Percentiles rank a stretch among this genome's conserved stretches.
phyloP scores from a whole-genome alignment of 1,139 yeast species.

The Spathaspora sp. region DNA sequence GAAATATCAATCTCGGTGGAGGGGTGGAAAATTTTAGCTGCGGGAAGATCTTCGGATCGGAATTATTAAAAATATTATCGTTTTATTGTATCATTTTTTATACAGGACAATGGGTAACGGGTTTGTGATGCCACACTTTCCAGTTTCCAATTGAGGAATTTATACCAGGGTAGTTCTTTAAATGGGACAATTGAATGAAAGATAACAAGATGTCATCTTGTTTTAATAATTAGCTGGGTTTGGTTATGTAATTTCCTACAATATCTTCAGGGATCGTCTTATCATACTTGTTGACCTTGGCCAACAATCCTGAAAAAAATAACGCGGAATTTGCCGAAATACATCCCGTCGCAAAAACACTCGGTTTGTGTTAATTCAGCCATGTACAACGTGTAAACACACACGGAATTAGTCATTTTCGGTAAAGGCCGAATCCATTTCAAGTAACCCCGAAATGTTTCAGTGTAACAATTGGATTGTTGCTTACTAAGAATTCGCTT shows the following conservation, averaged over 20 bases:
- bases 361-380: background rate
- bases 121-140: background rate
- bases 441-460: background rate
- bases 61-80: background rate
- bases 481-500: no score
- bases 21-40: background rate
- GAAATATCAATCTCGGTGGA: background rate
- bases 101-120: background rate
- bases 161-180: no score
- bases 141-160: background rate
- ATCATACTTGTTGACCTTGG: background rate
- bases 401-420: background rate
- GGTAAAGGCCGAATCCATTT: background rate
- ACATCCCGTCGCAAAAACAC: background rate
- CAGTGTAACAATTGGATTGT: no score
- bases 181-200: no score
- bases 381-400: background rate
- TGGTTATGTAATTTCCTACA: no score
- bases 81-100: background rate
- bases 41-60: slow-evolving; percentile 1
- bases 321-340: slow-evolving; percentile 1
- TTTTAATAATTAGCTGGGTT: no score
- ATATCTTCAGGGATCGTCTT: no score
- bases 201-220: no score
- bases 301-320: background rate